Conservation (phyloP, 1,284 basidiomycete species). For the Exobasidium cylindrosporum region DNA sequence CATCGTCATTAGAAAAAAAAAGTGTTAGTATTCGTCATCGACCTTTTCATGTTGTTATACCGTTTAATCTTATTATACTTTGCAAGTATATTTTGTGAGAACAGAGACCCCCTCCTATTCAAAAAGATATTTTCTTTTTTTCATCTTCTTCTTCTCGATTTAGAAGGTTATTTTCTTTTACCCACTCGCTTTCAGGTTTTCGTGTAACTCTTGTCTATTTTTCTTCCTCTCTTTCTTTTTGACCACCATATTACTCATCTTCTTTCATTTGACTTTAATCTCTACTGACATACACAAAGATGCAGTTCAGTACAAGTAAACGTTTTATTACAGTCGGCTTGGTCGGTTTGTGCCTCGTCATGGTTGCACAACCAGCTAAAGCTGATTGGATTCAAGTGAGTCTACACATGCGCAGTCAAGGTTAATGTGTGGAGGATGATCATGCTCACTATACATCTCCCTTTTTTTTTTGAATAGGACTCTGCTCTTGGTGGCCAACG, state of each 20-base stretch:
- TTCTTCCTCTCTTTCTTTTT: background rate
- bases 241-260: background rate
- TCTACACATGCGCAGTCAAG: background rate
- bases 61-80: too few species aligned
- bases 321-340: conserved; percentile 44
- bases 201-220: too few species aligned
- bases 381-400: conserved; percentile 36
- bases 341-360: conserved; percentile 39
- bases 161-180: too few species aligned
- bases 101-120: too few species aligned
- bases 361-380: conserved; percentile 33
- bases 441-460: background rate
- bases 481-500: conserved; percentile 35
- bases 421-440: background rate
- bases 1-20: too few species aligned
- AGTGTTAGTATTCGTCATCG: too few species aligned
- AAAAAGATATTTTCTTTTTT: too few species aligned
- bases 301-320: conserved; percentile 15
- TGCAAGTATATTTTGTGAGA: too few species aligned
- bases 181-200: too few species aligned
- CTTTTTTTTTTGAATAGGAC: conserved; percentile 19
- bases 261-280: background rate
- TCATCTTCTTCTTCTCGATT: too few species aligned
- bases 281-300: background rate
- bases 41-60: too few species aligned